phyloP scores from a whole-genome alignment of 139 green algal genomes.

The Desmodesmus armatus region DNA sequence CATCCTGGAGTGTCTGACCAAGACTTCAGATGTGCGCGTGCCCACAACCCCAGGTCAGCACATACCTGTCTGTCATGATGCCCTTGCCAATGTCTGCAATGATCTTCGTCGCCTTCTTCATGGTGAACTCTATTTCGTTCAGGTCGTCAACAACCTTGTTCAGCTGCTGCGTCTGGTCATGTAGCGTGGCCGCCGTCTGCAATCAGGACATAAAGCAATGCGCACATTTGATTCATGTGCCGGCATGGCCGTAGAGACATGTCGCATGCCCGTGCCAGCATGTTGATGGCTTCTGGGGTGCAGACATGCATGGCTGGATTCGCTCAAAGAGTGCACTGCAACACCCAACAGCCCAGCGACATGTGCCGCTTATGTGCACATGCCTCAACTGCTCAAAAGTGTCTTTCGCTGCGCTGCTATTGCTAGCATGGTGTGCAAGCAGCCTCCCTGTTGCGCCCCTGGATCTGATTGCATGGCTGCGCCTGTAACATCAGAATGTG shows the following conservation, averaged over 20 bases:
- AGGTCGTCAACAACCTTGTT: conserved; percentile 84
- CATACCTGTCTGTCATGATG: conserved; percentile 91
- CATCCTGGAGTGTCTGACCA: too few species aligned
- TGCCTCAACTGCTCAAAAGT: too few species aligned
- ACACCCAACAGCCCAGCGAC: too few species aligned
- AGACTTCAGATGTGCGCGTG: too few species aligned
- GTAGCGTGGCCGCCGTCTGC: conserved; percentile 83
- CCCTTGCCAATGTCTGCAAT: conserved; percentile 86
- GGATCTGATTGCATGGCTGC: too few species aligned
- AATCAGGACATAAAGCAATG: neutral
- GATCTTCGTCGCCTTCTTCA: conserved; percentile 88
- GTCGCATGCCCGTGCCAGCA: neutral
- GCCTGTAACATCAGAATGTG: too few species aligned
- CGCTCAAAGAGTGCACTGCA: too few species aligned
- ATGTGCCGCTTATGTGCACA: too few species aligned
- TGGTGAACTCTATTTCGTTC: conserved; percentile 91
- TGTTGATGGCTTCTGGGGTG: neutral
- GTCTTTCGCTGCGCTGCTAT: too few species aligned
- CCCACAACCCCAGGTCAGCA: too few species aligned
- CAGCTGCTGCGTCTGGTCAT: conserved; percentile 84
- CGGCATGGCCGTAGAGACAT: neutral
- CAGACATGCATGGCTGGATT: neutral
- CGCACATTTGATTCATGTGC: too few species aligned
- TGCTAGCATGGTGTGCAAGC: neutral
- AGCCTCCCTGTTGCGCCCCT: too few species aligned